Conservation (phyloP, 2,329 filamentous ascomycete species). For the Fusarium anthophilum region DNA sequence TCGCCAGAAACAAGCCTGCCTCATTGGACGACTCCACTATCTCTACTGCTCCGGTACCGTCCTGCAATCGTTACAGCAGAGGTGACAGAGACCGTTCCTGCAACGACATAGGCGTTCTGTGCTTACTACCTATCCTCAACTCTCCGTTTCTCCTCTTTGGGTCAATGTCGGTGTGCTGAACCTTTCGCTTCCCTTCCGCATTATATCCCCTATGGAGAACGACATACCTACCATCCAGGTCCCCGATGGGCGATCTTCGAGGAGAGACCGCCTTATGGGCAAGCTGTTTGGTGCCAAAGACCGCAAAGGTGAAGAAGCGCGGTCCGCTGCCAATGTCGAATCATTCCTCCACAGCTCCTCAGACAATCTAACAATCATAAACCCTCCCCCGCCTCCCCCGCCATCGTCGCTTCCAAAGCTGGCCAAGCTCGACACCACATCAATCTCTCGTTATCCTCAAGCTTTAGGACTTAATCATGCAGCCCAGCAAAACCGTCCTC, state of each 20-base stretch:
- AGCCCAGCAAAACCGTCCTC: conserved; percentile 56
- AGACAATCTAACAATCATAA: conserved; percentile 64
- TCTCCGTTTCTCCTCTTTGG: conserved; percentile 23
- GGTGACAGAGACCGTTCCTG: conserved; percentile 20
- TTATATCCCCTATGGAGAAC: conserved; percentile 55
- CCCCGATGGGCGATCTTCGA: conserved; percentile 55
- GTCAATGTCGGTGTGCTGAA: conserved; percentile 45
- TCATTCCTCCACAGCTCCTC: conserved; percentile 67
- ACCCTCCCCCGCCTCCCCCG: conserved; percentile 58
- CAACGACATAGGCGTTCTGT: conserved; percentile 20
- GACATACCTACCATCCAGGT: conserved; percentile 49
- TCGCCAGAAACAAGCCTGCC: conserved; percentile 40
- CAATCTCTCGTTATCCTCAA: conserved; percentile 65
- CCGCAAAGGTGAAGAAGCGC: conserved; percentile 48
- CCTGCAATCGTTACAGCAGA: conserved; percentile 34
- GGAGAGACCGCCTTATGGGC: conserved; percentile 68
- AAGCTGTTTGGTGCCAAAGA: conserved; percentile 66
- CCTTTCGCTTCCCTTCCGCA: conserved; percentile 23
- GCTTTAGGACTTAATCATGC: conserved; percentile 57
- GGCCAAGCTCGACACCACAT: conserved; percentile 65
- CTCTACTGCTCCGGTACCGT: conserved; percentile 33
- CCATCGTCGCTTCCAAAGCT: conserved; percentile 58
- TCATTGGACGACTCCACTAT: conserved; percentile 44
- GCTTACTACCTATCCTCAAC: conserved; percentile 30
- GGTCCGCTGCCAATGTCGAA: conserved; percentile 60